Percentiles rank a stretch among this genome's conserved stretches.
Conservation (phyloP, 179 eudicot genomes). For the Pouteria campechiana region DNA sequence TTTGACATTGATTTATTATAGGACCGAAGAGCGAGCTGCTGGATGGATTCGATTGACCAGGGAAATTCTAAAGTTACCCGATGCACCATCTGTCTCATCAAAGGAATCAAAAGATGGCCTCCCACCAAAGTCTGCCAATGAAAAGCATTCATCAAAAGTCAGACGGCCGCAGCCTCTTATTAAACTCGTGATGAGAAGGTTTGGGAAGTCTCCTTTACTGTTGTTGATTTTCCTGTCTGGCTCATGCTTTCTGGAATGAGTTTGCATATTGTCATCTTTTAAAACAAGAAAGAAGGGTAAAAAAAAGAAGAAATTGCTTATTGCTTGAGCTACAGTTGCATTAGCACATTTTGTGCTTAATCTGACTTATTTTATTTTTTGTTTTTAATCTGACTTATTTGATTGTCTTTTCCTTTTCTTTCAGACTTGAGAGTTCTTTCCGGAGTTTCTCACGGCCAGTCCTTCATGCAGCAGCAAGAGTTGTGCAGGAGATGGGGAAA, state of each 20-base stretch:
- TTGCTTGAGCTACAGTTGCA: too few relatives aligned
- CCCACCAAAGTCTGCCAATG: constrained; percentile 65
- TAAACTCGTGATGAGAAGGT: constrained; percentile 99
- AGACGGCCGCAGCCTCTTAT: constrained; percentile 93
- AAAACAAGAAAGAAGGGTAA: too few relatives aligned
- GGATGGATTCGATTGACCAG: constrained; percentile 96
- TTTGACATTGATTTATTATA: constrained; percentile 8
- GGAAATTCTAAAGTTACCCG: constrained; percentile 92
- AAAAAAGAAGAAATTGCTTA: too few relatives aligned
- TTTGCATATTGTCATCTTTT: too few relatives aligned
- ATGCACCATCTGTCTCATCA: constrained; percentile 68
- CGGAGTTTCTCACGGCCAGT: constrained; percentile 96
- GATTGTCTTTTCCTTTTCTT: constrained; percentile 5
- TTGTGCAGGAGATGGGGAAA: constrained; percentile 99
- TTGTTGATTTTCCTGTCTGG: too few relatives aligned
- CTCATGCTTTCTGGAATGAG: too few relatives aligned
- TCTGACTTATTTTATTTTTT: neutral
- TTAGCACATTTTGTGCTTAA: neutral
- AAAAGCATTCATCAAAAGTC: constrained; percentile 70
- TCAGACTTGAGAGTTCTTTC: constrained; percentile 89
- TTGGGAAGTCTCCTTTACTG: neutral
- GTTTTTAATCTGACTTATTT: neutral
- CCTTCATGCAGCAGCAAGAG: constrained; percentile 96
- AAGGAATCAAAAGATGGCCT: constrained; percentile 57
- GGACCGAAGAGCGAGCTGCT: constrained; percentile 96